phyloP scores from a whole-genome alignment of 2,329 filamentous ascomycete genomes.

The Lecanicillium sp. region DNA sequence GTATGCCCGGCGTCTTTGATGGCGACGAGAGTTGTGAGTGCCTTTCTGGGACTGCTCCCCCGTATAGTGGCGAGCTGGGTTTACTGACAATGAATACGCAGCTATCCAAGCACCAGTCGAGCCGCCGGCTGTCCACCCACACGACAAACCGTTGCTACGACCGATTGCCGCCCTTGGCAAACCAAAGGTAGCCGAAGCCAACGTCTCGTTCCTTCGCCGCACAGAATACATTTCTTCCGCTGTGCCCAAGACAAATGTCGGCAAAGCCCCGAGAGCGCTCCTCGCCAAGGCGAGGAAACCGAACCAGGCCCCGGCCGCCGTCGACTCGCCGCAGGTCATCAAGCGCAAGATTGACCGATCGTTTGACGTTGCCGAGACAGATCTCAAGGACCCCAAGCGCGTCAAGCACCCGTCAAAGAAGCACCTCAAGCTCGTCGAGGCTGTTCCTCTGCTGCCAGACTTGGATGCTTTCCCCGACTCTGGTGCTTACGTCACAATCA shows the following conservation, averaged over 20 bases:
- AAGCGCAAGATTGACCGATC: conserved; percentile 58
- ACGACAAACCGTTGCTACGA: conserved; percentile 76
- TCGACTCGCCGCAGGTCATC: conserved; percentile 58
- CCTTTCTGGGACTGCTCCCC: background rate
- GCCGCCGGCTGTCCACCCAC: conserved; percentile 66
- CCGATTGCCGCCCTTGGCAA: conserved; percentile 81
- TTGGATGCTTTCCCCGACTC: conserved; percentile 62
- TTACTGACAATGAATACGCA: conserved; percentile 23
- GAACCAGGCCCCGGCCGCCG: conserved; percentile 45
- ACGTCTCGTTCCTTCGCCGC: conserved; percentile 87
- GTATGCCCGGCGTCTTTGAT: conserved; percentile 90
- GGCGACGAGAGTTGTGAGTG: conserved; percentile 83
- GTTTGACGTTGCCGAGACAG: conserved; percentile 47
- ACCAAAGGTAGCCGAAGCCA: conserved; percentile 64
- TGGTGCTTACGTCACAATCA: conserved; percentile 61
- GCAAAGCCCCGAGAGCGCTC: conserved; percentile 33
- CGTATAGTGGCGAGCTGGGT: too few species aligned
- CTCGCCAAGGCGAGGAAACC: conserved; percentile 24
- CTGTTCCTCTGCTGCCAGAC: conserved; percentile 56
- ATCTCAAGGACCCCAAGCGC: conserved; percentile 44
- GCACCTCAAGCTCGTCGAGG: conserved; percentile 50
- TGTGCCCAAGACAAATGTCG: conserved; percentile 40
- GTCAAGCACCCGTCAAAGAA: conserved; percentile 53
- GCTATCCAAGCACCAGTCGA: conserved; percentile 76
- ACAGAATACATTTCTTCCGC: conserved; percentile 86